Conservation (phyloP, 768 basidiomycete species). For the Tulasnella sp. region DNA sequence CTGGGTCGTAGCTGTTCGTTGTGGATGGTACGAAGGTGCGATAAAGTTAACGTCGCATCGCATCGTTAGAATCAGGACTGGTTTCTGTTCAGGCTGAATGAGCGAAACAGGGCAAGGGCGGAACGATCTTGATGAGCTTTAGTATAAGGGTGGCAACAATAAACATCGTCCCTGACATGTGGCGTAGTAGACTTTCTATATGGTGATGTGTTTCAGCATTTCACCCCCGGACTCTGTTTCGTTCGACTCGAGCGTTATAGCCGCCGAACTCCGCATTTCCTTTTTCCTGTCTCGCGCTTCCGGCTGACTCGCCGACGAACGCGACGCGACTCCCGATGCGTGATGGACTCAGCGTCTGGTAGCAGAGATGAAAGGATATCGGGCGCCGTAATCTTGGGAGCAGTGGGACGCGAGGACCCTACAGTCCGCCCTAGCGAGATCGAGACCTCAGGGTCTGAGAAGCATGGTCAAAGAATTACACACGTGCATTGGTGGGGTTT, state of each 20-base stretch:
- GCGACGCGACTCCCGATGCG: neutral
- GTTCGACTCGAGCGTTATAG: neutral
- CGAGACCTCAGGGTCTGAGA: slow-evolving; percentile 14
- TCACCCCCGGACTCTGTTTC: neutral
- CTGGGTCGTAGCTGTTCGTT: too few species aligned
- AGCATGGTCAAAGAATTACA: neutral
- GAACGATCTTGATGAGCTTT: slow-evolving; percentile 8
- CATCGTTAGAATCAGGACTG: too few species aligned
- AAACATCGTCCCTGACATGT: neutral
- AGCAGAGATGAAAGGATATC: neutral
- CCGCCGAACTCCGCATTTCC: neutral
- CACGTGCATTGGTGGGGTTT: neutral
- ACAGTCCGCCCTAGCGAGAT: neutral
- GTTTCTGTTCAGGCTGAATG: too few species aligned
- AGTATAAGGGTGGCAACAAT: neutral
- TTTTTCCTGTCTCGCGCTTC: neutral
- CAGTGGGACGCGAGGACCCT: neutral
- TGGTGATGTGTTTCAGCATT: too few species aligned
- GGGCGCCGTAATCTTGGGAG: slow-evolving; percentile 4
- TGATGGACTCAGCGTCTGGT: too few species aligned
- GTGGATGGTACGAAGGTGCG: too few species aligned
- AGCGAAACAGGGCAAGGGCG: slow-evolving; percentile 9
- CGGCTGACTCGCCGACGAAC: neutral
- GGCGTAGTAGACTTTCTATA: slow-evolving; percentile 10
- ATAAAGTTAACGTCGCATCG: too few species aligned